Evolutionary conservation across 371 early-diverging fungal species (phyloP).

Genomic region (Mortierella sp.): DNA sequence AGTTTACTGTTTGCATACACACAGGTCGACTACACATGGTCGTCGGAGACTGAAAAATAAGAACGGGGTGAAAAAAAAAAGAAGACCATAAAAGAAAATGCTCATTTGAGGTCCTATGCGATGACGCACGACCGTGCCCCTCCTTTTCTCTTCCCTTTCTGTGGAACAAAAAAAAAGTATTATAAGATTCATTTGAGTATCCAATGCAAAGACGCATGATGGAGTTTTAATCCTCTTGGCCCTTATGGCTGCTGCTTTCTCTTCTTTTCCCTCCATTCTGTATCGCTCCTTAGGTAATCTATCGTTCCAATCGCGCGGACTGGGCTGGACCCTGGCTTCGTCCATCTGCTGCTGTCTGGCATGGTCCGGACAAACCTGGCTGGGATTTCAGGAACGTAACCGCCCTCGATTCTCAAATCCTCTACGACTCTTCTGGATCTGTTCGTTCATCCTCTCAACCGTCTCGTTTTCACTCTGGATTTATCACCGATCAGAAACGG

Average conservation of each 20-base stretch:
- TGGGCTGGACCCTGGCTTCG: conserved; percentile 33
- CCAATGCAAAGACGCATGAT: neutral
- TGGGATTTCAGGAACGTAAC: conserved; percentile 31
- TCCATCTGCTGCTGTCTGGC: conserved; percentile 39
- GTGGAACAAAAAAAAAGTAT: neutral
- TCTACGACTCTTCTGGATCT: conserved; percentile 41
- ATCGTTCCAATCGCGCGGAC: neutral
- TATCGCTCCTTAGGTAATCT: conserved; percentile 21
- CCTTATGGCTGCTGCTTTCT: neutral
- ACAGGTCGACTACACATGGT: neutral
- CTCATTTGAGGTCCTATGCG: neutral
- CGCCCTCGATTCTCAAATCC: conserved; percentile 21
- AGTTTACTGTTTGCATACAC: neutral
- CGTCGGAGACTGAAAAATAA: conserved; percentile 2
- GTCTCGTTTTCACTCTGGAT: conserved; percentile 37
- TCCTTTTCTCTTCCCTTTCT: too few species aligned
- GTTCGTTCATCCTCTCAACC: conserved; percentile 34
- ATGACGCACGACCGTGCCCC: conserved; percentile 13
- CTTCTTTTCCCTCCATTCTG: neutral
- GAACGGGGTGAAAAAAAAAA: neutral
- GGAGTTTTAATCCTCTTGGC: conserved; percentile 4
- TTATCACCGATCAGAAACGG: neutral
- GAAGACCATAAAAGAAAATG: neutral
- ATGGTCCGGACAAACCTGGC: conserved; percentile 32
- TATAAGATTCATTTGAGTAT: neutral